Conservation (phyloP, 169 alveolate species). For the Cryptosporidium ubiquitum region DNA sequence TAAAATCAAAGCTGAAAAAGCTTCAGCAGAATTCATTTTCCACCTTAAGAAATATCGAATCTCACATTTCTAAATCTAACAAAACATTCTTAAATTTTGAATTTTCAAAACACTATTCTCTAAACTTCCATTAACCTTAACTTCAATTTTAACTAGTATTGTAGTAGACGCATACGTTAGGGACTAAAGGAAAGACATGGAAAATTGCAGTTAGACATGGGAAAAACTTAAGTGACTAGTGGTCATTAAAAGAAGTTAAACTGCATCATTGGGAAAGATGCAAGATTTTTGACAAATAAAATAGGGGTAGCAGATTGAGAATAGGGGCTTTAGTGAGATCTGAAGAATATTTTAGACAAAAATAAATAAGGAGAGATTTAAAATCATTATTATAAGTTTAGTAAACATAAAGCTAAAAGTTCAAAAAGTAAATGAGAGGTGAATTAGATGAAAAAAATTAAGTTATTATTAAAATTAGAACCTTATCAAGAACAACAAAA, state of each 20-base stretch:
- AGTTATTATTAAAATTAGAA: background rate
- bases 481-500: background rate
- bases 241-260: constrained; percentile 10
- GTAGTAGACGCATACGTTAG: constrained; percentile 35
- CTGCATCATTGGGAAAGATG: background rate
- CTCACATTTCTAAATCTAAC: background rate
- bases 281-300: background rate
- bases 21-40: no score
- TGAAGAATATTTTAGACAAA: background rate
- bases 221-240: constrained; percentile 37
- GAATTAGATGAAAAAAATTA: background rate
- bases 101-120: background rate
- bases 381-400: background rate
- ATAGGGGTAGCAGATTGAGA: background rate
- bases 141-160: background rate
- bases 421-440: background rate
- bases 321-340: background rate
- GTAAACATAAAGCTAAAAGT: background rate
- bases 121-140: background rate
- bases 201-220: constrained; percentile 64
- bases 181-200: constrained; percentile 61
- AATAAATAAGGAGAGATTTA: background rate
- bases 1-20: no score
- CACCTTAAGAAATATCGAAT: background rate
- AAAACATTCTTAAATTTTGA: no score